Evolutionary conservation across 2,329 filamentous ascomycete species (phyloP).

Genomic region (Drechmeria coniospora): DNA sequence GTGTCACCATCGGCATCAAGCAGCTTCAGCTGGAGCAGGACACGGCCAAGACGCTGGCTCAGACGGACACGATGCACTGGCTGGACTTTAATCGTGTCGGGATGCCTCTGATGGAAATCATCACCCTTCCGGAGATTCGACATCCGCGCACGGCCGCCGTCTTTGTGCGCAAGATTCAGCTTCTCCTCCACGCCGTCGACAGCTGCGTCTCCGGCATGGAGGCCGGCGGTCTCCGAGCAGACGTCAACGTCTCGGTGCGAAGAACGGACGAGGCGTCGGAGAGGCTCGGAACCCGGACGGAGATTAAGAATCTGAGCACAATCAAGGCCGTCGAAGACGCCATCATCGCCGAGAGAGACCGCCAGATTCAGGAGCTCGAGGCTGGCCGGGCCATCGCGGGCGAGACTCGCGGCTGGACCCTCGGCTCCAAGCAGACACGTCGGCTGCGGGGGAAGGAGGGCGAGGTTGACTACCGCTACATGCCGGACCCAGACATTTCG

Average conservation of each 20-base stretch:
- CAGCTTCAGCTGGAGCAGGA: constrained; percentile 97
- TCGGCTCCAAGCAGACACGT: constrained; percentile 68
- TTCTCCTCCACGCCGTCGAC: constrained; percentile 62
- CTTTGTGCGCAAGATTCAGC: constrained; percentile 77
- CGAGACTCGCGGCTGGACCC: constrained; percentile 86
- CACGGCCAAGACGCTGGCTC: constrained; percentile 81
- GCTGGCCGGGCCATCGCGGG: constrained; percentile 59
- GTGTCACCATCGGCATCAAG: constrained; percentile 67
- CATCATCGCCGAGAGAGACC: constrained; percentile 76
- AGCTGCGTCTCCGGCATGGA: constrained; percentile 90
- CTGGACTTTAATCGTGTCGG: constrained; percentile 92
- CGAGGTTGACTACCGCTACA: constrained; percentile 94
- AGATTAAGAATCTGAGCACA: constrained; percentile 94
- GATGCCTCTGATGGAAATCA: constrained; percentile 84
- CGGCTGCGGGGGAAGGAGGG: constrained; percentile 84
- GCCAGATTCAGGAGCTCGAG: constrained; percentile 72
- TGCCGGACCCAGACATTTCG: constrained; percentile 86
- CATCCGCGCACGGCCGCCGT: constrained; percentile 76
- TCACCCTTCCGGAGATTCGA: constrained; percentile 79
- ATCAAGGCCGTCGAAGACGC: constrained; percentile 94
- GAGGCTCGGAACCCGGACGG: constrained; percentile 67
- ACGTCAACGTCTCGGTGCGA: constrained; percentile 87
- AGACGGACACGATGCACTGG: constrained; percentile 57
- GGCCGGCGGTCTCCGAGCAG: constrained; percentile 72
- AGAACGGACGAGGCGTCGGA: constrained; percentile 28